Conservation (phyloP, 768 basidiomycete genomes). For the Xerocomellus dryophilus region DNA sequence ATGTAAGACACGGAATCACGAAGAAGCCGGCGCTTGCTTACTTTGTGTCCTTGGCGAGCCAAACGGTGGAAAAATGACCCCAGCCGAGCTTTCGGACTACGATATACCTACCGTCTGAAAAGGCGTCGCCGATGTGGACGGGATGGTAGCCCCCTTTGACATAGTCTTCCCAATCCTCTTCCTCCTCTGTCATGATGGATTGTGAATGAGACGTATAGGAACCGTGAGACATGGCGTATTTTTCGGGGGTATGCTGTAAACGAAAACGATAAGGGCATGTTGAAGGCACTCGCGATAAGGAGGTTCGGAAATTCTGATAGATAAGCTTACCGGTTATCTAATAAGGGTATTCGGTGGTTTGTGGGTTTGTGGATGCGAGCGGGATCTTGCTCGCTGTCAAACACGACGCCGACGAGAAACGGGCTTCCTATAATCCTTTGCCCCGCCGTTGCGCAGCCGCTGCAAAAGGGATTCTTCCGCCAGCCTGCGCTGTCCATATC, state of each 20-base stretch:
- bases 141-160: slow-evolving; percentile 83
- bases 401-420: background rate
- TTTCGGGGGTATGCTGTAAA: slow-evolving; percentile 36
- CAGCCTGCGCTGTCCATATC: slow-evolving; percentile 12
- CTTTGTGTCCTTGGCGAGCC: slow-evolving; percentile 84
- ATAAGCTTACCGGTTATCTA: slow-evolving; percentile 31
- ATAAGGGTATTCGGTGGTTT: slow-evolving; percentile 23
- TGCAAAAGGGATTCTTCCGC: slow-evolving; percentile 4
- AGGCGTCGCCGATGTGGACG: slow-evolving; percentile 91
- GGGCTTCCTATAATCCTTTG: background rate
- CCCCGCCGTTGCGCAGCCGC: slow-evolving; percentile 3
- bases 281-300: slow-evolving; percentile 30
- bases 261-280: slow-evolving; percentile 31
- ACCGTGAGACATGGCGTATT: slow-evolving; percentile 60
- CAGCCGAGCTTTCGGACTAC: slow-evolving; percentile 95
- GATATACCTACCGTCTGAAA: slow-evolving; percentile 81
- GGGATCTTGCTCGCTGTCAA: background rate
- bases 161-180: slow-evolving; percentile 92
- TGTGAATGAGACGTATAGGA: slow-evolving; percentile 69
- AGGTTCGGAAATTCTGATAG: slow-evolving; percentile 25
- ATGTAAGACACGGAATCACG: background rate
- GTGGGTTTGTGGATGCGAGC: background rate
- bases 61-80: slow-evolving; percentile 94
- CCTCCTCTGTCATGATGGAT: slow-evolving; percentile 86
- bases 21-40: slow-evolving; percentile 35